Conservation (phyloP, 805 yeast species). For the Yarrowia sp. region DNA sequence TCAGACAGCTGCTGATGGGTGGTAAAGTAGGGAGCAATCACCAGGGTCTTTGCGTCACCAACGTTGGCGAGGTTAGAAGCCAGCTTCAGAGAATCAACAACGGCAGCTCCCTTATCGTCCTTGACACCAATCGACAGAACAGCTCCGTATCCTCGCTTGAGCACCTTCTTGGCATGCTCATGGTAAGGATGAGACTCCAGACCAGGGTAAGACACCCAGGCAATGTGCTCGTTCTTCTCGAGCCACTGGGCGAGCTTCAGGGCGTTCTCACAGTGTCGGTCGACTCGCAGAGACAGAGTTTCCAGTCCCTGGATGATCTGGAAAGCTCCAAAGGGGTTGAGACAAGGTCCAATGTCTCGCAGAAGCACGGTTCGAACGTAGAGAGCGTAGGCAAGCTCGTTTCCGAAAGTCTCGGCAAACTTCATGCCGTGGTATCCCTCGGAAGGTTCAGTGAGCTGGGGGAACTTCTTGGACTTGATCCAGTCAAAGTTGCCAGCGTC, state of each 20-base stretch:
- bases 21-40: constrained; percentile 94
- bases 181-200: constrained; percentile 79
- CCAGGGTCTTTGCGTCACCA: constrained; percentile 94
- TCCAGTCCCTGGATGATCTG: constrained; percentile 89
- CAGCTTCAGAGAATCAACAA: constrained; percentile 81
- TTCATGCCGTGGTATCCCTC: constrained; percentile 93
- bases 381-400: constrained; percentile 71
- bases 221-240: constrained; percentile 69
- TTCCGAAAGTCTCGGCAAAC: constrained; percentile 81
- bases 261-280: constrained; percentile 88
- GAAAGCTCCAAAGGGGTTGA: constrained; percentile 89
- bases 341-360: constrained; percentile 90
- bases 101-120: constrained; percentile 73
- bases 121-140: constrained; percentile 90
- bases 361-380: constrained; percentile 83
- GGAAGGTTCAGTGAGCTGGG: constrained; percentile 88
- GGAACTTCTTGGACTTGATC: constrained; percentile 82
- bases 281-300: constrained; percentile 90
- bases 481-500: constrained; percentile 95
- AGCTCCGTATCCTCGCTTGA: constrained; percentile 82
- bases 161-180: constrained; percentile 81
- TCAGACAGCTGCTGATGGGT: constrained; percentile 91
- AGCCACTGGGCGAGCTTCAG: constrained; percentile 78
- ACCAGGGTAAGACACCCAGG: constrained; percentile 94
- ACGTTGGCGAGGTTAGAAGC: constrained; percentile 96